A percentile compares a stretch with the other conserved stretches of the same genome.
Conservation (phyloP, 177 flowering plant species). For the Vitis hybrid region DNA sequence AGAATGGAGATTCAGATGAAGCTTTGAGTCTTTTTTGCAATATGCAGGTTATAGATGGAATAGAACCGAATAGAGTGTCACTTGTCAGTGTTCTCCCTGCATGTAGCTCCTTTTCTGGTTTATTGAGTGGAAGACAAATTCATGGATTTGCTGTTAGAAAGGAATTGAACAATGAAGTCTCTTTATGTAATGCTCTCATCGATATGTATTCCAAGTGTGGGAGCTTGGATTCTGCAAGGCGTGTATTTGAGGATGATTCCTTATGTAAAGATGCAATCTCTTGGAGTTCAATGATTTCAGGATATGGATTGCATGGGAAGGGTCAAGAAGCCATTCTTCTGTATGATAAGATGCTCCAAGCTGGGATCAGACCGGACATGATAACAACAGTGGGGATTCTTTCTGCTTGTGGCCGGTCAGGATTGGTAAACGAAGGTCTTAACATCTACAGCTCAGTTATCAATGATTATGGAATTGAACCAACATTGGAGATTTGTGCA, state of each 20-base stretch:
- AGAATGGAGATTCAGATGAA: conserved; percentile 42
- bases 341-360: conserved; percentile 48
- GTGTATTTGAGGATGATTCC: conserved; percentile 45
- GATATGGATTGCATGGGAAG: conserved; percentile 65
- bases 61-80: conserved; percentile 55
- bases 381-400: conserved; percentile 62
- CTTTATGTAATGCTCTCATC: conserved; percentile 65
- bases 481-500: conserved; percentile 66
- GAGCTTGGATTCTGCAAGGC: conserved; percentile 44
- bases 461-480: conserved; percentile 36
- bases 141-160: conserved; percentile 65
- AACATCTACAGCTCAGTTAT: conserved; percentile 32
- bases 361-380: conserved; percentile 52
- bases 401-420: conserved; percentile 69
- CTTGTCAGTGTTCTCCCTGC: conserved; percentile 61
- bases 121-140: conserved; percentile 56
- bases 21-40: conserved; percentile 53
- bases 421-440: conserved; percentile 57
- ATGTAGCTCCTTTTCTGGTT: conserved; percentile 40
- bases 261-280: conserved; percentile 53
- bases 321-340: conserved; percentile 54
- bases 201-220: conserved; percentile 79
- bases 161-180: conserved; percentile 28
- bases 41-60: conserved; percentile 49
- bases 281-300: conserved; percentile 77